Evolutionary conservation across 768 basidiomycete species (phyloP).

Genomic region (Macrocybe gigantea): DNA sequence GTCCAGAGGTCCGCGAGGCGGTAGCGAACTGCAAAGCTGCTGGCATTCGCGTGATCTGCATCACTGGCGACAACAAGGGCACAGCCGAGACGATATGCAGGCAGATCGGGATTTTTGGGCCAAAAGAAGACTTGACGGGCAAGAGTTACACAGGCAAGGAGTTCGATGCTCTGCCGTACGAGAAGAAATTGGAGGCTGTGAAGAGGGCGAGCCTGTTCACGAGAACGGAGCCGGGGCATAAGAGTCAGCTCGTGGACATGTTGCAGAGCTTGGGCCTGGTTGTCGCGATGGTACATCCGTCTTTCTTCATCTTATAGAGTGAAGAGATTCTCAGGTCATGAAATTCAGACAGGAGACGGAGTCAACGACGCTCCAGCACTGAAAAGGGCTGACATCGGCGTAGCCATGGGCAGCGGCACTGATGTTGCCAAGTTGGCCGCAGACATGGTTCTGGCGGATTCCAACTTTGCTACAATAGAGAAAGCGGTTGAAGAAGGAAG

Average conservation of each 20-base stretch:
- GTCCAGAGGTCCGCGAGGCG: slow-evolving; percentile 85
- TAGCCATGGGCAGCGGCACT: slow-evolving; percentile 98
- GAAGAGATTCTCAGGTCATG: slow-evolving; percentile 1
- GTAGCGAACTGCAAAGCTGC: slow-evolving; percentile 89
- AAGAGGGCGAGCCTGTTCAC: slow-evolving; percentile 86
- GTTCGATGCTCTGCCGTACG: slow-evolving; percentile 71
- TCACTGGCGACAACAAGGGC: slow-evolving; percentile 97
- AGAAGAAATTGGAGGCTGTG: slow-evolving; percentile 83
- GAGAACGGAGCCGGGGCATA: slow-evolving; percentile 92
- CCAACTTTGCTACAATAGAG: slow-evolving; percentile 97
- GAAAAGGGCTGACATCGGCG: slow-evolving; percentile 96
- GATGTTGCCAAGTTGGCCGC: slow-evolving; percentile 98
- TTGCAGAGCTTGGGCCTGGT: slow-evolving; percentile 88
- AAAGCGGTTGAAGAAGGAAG: slow-evolving; percentile 95
- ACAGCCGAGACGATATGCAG: slow-evolving; percentile 97
- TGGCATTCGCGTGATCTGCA: slow-evolving; percentile 93
- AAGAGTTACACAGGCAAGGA: slow-evolving; percentile 96
- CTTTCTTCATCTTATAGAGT: not conserved
- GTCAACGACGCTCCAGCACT: slow-evolving; percentile 98
- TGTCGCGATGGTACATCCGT: slow-evolving; percentile 77
- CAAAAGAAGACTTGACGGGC: slow-evolving; percentile 83
- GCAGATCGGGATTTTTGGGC: slow-evolving; percentile 89
- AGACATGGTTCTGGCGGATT: slow-evolving; percentile 96
- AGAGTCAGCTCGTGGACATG: slow-evolving; percentile 90
- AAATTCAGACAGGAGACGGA: slow-evolving; percentile 81